These are phyloP conservation scores for Crataegus laevigata DNA, from an alignment of 306 rosid genomes.

Conservation along the genomic window DNA sequence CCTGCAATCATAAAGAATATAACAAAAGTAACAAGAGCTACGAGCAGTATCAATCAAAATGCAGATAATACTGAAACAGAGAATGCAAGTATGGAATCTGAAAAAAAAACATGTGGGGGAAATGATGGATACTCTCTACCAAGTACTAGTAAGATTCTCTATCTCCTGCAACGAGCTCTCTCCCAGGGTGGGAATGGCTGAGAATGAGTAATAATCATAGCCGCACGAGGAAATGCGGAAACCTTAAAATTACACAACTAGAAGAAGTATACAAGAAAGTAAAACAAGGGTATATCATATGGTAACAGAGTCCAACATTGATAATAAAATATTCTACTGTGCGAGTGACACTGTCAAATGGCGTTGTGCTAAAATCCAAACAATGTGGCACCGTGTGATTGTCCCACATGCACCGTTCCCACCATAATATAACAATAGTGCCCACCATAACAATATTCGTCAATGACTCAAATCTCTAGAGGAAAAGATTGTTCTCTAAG, in stretches of 20 bases:
- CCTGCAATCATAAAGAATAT: slow-evolving; percentile 39
- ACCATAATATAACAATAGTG: background rate
- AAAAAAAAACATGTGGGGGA: slow-evolving; percentile 63
- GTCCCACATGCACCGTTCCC: background rate
- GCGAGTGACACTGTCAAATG: background rate
- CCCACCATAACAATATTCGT: no score
- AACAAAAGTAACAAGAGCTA: background rate
- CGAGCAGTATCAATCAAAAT: background rate
- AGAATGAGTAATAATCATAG: slow-evolving; percentile 75
- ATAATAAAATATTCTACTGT: background rate
- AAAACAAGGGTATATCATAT: background rate
- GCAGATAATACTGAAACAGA: background rate
- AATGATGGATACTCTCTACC: slow-evolving; percentile 87
- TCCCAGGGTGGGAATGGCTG: slow-evolving; percentile 65
- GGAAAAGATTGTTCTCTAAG: background rate
- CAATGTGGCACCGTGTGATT: background rate
- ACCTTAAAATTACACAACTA: background rate
- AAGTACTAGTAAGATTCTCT: slow-evolving; percentile 87
- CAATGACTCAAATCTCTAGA: background rate
- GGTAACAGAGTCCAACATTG: background rate
- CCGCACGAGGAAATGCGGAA: slow-evolving; percentile 35
- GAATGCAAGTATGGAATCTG: background rate
- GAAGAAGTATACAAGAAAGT: background rate
- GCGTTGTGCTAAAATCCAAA: background rate
- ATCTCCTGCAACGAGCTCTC: slow-evolving; percentile 80